phyloP scores from a whole-genome alignment of 495 filamentous ascomycete genomes.

The Achaetomiella virescens region DNA sequence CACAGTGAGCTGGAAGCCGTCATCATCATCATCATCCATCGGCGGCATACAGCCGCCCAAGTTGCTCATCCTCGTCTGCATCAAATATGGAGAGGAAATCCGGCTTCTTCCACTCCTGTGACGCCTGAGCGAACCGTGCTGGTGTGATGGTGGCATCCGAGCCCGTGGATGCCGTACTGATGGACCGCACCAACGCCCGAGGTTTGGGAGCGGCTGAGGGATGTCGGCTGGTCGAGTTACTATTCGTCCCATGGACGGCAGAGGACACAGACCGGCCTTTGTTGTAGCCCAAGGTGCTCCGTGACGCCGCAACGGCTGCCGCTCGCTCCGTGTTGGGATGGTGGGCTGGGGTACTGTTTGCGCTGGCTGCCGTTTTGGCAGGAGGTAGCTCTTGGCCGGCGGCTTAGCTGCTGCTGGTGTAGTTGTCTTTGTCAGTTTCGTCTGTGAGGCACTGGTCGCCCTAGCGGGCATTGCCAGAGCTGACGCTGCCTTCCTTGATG shows the following conservation, averaged over 20 bases:
- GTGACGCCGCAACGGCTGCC: slow-evolving; percentile 59
- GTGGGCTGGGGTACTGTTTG: slow-evolving; percentile 32
- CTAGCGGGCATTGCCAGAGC: slow-evolving; percentile 37
- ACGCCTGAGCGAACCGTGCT: slow-evolving; percentile 33
- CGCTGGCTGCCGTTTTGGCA: slow-evolving; percentile 39
- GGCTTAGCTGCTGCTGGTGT: slow-evolving; percentile 30
- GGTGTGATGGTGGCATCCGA: slow-evolving; percentile 48
- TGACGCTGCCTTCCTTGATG: slow-evolving; percentile 35
- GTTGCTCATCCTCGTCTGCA: slow-evolving; percentile 30
- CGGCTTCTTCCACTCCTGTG: slow-evolving; percentile 31
- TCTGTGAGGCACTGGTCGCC: slow-evolving; percentile 26
- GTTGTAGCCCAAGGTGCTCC: slow-evolving; percentile 73
- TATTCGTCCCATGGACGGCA: slow-evolving; percentile 27
- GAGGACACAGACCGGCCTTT: slow-evolving; percentile 62
- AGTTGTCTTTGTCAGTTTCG: slow-evolving; percentile 22
- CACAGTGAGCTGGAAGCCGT: slow-evolving; percentile 39
- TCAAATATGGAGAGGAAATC: slow-evolving; percentile 42
- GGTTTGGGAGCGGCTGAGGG: slow-evolving; percentile 16
- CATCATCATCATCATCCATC: slow-evolving; percentile 29
- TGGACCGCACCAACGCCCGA: slow-evolving; percentile 25
- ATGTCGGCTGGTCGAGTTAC: neutral
- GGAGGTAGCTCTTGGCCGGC: slow-evolving; percentile 25
- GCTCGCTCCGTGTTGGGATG: slow-evolving; percentile 45
- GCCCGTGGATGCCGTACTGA: slow-evolving; percentile 35
- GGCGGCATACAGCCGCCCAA: slow-evolving; percentile 14